phyloP scores from a whole-genome alignment of 2,329 filamentous ascomycete species.

The Colletotrichum orchidophilum region DNA sequence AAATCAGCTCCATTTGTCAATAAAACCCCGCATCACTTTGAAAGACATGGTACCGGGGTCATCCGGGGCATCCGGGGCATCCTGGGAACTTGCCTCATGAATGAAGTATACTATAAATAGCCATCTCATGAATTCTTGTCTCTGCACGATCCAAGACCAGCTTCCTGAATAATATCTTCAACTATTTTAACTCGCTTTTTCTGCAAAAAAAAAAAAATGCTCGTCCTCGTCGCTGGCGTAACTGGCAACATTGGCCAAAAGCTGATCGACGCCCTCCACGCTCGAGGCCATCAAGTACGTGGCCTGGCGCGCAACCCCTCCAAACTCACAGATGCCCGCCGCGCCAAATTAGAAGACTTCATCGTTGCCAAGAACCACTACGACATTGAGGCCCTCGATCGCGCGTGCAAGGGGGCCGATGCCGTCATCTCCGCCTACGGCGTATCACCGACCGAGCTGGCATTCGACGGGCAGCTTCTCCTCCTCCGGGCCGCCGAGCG shows the following conservation, averaged over 20 bases:
- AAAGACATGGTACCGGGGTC: too few relatives aligned
- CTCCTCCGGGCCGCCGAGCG: constrained; percentile 47
- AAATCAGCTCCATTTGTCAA: background rate
- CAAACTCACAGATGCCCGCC: background rate
- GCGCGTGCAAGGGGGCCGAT: background rate
- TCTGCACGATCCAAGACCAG: too few relatives aligned
- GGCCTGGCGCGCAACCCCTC: background rate
- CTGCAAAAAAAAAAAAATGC: background rate
- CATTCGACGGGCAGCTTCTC: constrained; percentile 45
- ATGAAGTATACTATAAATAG: too few relatives aligned
- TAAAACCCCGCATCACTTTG: too few relatives aligned
- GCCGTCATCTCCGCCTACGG: constrained; percentile 35
- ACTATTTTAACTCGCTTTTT: too few relatives aligned
- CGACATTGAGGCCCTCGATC: background rate
- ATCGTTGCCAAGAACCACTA: background rate
- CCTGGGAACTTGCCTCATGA: too few relatives aligned
- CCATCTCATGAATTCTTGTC: too few relatives aligned
- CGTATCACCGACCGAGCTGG: constrained; percentile 31
- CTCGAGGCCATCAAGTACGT: background rate
- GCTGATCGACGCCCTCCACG: background rate
- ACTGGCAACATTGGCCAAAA: background rate
- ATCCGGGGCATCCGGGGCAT: too few relatives aligned
- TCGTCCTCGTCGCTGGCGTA: background rate
- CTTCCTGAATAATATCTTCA: background rate
- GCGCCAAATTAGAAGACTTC: background rate